A percentile compares a stretch with the other conserved stretches of the same genome.
Conservation (phyloP, 345 rosid genomes). For the Euphorbia lathyris region DNA sequence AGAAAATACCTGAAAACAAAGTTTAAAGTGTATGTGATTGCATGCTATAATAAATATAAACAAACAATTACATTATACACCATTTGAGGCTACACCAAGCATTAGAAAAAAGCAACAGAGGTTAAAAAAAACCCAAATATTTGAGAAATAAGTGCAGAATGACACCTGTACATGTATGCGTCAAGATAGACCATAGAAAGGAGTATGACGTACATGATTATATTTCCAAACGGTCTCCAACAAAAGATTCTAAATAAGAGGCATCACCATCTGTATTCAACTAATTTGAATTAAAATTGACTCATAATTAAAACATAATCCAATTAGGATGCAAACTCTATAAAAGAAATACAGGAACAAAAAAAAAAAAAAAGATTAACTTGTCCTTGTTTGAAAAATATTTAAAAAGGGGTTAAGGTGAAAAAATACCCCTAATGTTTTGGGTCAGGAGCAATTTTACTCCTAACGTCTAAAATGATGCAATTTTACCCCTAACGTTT, state of each 20-base stretch:
- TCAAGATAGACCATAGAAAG: conserved; percentile 71
- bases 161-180: conserved; percentile 74
- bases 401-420: too few relatives aligned
- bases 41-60: conserved; percentile 4
- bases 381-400: conserved; percentile 14
- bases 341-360: conserved; percentile 4
- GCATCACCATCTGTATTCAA: conserved; percentile 65
- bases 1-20: conserved; percentile 81
- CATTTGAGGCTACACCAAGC: conserved; percentile 25
- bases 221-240: conserved; percentile 78
- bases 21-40: conserved; percentile 21
- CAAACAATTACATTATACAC: conserved; percentile 8
- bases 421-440: too few relatives aligned
- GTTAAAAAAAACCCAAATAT: conserved; percentile 38
- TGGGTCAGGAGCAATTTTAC: too few relatives aligned
- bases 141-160: conserved; percentile 64
- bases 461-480: too few relatives aligned
- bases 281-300: conserved; percentile 36
- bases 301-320: conserved; percentile 14
- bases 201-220: conserved; percentile 64
- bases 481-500: too few relatives aligned
- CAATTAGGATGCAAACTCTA: conserved; percentile 21
- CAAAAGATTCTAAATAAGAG: conserved; percentile 64
- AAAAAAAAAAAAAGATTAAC: neutral
- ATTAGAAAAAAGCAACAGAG: conserved; percentile 20